Evolutionary conservation across 2,329 filamentous ascomycete species (phyloP), one percentile per base, ranked within the genome.

Genomic region (Claviceps purpurea): DNA sequence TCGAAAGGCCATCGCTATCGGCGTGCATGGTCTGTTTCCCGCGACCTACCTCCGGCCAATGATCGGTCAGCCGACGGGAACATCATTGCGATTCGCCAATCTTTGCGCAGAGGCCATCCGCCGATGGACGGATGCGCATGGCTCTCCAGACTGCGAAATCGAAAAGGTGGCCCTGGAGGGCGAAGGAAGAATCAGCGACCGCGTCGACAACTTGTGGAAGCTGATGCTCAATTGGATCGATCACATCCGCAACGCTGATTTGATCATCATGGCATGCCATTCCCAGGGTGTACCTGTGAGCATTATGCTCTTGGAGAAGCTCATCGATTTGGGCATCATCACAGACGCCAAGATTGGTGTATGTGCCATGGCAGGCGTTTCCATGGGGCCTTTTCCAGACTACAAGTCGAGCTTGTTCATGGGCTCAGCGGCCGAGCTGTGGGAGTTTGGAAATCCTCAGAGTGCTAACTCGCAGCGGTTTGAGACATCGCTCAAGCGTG

Each of bases 161-260:
- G 89, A 96, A 62, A 96, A 94, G 64, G 87, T 97, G 14, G 89
- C 91, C 1, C 76, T 98, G 0, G 93, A 98, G 69, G 91, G 91
- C 22, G 93, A 98, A 68, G 93, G 93, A 24, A 89, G 87, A 64
- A 93, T 98, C 47, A 79, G 79, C 2, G 90, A 97, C 56, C 79
- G 93, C 6, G 89, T 97, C 1, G 87, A 94, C 55, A 87, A 94
- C 41, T 71, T 98, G 6, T 98, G 93, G 93, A 95, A 91, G 67
- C 75, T 97, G 10, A 74, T 98, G 52, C 75, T 96, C 30, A 96
- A 96, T 65, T 95, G 89, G 88, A 87, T 96, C 57, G 89, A 95
- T 40, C 84, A 91, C 57, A 85, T 98, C 37, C 82, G 87, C 50
- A 79, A 78, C 50, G 90, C 93, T 0, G 93, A 98, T 67, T 84